phyloP scores from a whole-genome alignment of 805 yeast genomes.

The Soucietia sequanensis region DNA sequence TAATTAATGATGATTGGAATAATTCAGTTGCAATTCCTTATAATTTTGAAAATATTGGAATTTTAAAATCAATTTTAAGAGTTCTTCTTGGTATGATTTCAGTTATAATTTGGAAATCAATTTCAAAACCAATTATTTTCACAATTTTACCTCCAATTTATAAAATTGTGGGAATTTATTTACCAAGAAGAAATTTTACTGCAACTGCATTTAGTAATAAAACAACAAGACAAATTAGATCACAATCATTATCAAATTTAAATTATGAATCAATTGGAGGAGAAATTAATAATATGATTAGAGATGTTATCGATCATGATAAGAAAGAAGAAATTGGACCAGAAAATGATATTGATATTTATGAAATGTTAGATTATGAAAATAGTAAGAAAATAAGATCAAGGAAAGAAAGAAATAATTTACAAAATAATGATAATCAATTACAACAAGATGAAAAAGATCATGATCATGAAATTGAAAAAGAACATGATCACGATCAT shows the following conservation, averaged over 20 bases:
- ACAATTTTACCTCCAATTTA: conserved; percentile 60
- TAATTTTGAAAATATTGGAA: conserved; percentile 41
- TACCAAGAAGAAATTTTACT: conserved; percentile 38
- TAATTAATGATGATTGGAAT: conserved; percentile 13
- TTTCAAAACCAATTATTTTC: conserved; percentile 67
- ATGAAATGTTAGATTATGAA: conserved; percentile 38
- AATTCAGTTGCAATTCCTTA: conserved; percentile 43
- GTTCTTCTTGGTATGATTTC: conserved; percentile 57
- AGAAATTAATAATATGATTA: conserved; percentile 23
- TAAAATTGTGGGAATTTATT: conserved; percentile 35
- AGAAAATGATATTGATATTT: conserved; percentile 38
- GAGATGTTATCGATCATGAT: conserved; percentile 23
- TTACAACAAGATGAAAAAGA: too few relatives aligned
- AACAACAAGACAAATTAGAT: conserved; percentile 33
- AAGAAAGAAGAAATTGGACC: conserved; percentile 33
- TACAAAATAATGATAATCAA: too few relatives aligned
- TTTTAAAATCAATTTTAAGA: conserved; percentile 43
- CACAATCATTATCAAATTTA: conserved; percentile 40
- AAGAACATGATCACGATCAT: not conserved
- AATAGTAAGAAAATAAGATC: conserved; percentile 4
- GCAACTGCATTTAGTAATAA: conserved; percentile 36
- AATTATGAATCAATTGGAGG: conserved; percentile 21
- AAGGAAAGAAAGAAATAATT: not conserved
- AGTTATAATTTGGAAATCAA: conserved; percentile 71
- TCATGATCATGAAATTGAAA: conserved; percentile 1